Base-by-base conservation (phyloP, 345 rosid genomes). In the Boechera stricta region DNA sequence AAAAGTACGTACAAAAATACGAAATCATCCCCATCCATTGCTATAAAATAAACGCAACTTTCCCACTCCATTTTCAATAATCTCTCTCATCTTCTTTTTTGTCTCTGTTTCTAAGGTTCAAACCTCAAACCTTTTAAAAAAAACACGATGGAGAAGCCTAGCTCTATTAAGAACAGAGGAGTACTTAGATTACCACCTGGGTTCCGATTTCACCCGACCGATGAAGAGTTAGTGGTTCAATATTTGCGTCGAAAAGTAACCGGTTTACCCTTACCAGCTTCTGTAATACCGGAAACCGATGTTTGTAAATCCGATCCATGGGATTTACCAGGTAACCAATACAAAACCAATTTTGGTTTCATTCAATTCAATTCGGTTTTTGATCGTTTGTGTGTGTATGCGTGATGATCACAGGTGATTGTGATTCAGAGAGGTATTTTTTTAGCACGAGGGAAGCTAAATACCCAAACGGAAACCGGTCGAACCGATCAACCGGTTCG, bases 281-380 rank as follows among this genome's bases (percentile, higher is more conserved):
- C 92, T 10, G 83, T 94, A 29, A 94, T 94, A 55, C 95, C 92
- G 16, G 97, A 94, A 79, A 88, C 89, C 7, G 97, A 94, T 78
- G 94, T 90, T 10, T 94, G 95, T 86, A 90, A 85, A 79, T 80
- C 95, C 41, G 95, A 92, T 78, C 97, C 98, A 53, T 94, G 98
- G 97, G 95, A 94, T 59, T 86, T 94, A 74, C 98, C 97, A 73
- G 98, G 98, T 94, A 64, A 36, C 6, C 9, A 41, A 31, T 29
- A 11, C 0, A 71, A 1, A 29, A 11, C 5, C 29, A 15, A 2
- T 10, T 28, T 39, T 5, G 1, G n/a, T 33, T 31, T 44, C 0
- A 3, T 31, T 33, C 24, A 18, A 24, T 7, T 70, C 47, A 45
- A 9, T 51, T 49, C 10, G 56, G 3, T 0, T 42, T 70, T 6